A percentile compares a stretch with the other conserved stretches of the same genome.
Conservation (phyloP, 345 rosid genomes). For the Noccaea caerulescens region DNA sequence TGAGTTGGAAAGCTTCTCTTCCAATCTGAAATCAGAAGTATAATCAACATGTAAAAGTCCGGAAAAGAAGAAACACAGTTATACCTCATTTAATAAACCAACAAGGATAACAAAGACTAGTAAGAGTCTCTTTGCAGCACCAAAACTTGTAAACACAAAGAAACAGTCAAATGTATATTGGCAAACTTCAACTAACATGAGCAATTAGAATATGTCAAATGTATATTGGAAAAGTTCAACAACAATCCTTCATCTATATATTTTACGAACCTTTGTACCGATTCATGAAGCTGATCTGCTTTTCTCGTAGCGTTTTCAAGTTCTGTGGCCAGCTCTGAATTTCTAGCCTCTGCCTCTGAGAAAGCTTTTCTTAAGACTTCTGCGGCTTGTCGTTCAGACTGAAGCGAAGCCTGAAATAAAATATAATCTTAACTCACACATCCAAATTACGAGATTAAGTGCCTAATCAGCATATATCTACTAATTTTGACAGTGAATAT, state of each 20-base stretch:
- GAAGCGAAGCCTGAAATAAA: slow-evolving; percentile 62
- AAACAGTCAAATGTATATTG: slow-evolving; percentile 6
- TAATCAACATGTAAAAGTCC: slow-evolving; percentile 29
- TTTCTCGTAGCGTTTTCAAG: slow-evolving; percentile 76
- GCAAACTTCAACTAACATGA: slow-evolving; percentile 15
- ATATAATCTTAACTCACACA: not conserved
- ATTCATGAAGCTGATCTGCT: slow-evolving; percentile 94
- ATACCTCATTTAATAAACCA: slow-evolving; percentile 3
- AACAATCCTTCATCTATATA: slow-evolving; percentile 11
- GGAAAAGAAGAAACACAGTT: slow-evolving; percentile 2
- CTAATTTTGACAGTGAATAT: not conserved
- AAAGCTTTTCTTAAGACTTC: slow-evolving; percentile 69
- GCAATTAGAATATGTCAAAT: not conserved
- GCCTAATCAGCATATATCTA: slow-evolving; percentile 6
- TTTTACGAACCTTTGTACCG: slow-evolving; percentile 84
- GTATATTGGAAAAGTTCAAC: not conserved
- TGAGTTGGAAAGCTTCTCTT: slow-evolving; percentile 93
- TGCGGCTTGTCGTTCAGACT: slow-evolving; percentile 64
- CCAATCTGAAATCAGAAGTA: slow-evolving; percentile 61
- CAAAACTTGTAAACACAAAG: slow-evolving; percentile 14
- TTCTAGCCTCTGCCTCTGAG: slow-evolving; percentile 66
- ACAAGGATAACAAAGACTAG: slow-evolving; percentile 16
- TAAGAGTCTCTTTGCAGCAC: slow-evolving; percentile 14
- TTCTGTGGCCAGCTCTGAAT: slow-evolving; percentile 70
- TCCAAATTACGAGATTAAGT: not conserved